These are phyloP conservation scores for Immersiporthe knoxdaviesiana DNA, from an alignment of 2,329 filamentous ascomycete genomes.

Conservation along the genomic window DNA sequence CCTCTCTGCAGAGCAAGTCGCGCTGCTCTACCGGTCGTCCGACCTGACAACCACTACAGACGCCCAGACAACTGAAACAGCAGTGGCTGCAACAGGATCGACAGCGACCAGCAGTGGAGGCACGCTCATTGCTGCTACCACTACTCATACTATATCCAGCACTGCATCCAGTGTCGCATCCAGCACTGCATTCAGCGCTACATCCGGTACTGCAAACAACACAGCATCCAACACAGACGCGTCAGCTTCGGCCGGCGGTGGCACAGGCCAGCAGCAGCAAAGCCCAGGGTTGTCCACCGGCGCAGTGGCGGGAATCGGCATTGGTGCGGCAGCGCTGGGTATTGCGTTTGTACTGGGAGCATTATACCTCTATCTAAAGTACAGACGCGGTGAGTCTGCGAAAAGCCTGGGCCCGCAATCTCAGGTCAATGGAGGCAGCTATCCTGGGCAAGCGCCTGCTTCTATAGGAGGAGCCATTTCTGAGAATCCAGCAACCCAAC, in stretches of 20 bases:
- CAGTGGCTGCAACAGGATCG: background rate
- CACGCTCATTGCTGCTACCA: background rate
- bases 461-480: background rate
- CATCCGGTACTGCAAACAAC: too few relatives aligned
- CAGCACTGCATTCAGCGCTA: too few relatives aligned
- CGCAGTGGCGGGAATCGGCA: conserved; percentile 22
- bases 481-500: background rate
- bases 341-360: background rate
- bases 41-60: conserved; percentile 16
- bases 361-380: conserved; percentile 20
- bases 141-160: too few relatives aligned
- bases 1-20: conserved; percentile 19
- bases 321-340: conserved; percentile 17
- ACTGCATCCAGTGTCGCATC: background rate
- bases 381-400: conserved; percentile 2
- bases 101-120: background rate
- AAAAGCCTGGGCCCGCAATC: background rate
- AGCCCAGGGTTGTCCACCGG: conserved; percentile 18
- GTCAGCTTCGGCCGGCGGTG: background rate
- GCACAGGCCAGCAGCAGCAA: background rate
- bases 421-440: background rate
- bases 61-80: background rate
- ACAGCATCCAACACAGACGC: too few relatives aligned
- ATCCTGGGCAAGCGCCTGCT: background rate
- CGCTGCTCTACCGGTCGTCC: conserved; percentile 18